Evolutionary conservation across 2,329 filamentous ascomycete species (phyloP), one percentile per base, ranked within the genome.

Genomic region (Phoma sp.): DNA sequence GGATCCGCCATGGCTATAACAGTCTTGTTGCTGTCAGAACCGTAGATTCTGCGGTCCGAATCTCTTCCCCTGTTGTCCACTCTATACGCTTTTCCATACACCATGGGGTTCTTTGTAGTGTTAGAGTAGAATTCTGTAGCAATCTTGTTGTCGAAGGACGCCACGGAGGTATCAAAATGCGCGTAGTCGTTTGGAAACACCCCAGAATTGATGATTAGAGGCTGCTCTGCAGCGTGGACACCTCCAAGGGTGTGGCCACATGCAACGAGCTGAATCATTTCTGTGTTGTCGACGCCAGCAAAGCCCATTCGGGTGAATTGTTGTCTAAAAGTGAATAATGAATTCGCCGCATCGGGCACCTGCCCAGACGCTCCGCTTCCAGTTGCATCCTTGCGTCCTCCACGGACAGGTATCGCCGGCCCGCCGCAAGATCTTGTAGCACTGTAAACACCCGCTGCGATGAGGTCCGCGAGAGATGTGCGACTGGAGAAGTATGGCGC

Each of bases 171-270:
- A 54, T 86, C 84, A 29, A 54, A 54, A 18, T 47, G 45, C 11
- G 51, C 51, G 11, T 54, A 54, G 18, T 54, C 13, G 45, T 86
- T 74, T 4, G 74, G 65, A 9, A 72, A 74, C 4, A 74, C 74
- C 4, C 78, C 79, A 2, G 72, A 55, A 1, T 80, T 75, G 1
- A 85, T 80, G 37, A 87, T 80, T 7, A 79, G 73, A 0, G 82
- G 80, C 56, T 85, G 85, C 58, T 85, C 77, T 8, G 67, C 65
- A 24, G 75, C 74, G 69, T 87, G 85, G 7, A 87, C 84, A 13
- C 84, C 82, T 22, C 85, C 85, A 22, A 88, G 68, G 0, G 82
- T 83, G 66, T 88, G 85, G 2, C 85, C 85, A 64, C 85, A 88
- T 8, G 84, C 84, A 1, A 79, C 80, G 23, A 85, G 74, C 62